Base-by-base conservation (phyloP, 306 rosid genomes). In the Gastrolobium villosum region DNA sequence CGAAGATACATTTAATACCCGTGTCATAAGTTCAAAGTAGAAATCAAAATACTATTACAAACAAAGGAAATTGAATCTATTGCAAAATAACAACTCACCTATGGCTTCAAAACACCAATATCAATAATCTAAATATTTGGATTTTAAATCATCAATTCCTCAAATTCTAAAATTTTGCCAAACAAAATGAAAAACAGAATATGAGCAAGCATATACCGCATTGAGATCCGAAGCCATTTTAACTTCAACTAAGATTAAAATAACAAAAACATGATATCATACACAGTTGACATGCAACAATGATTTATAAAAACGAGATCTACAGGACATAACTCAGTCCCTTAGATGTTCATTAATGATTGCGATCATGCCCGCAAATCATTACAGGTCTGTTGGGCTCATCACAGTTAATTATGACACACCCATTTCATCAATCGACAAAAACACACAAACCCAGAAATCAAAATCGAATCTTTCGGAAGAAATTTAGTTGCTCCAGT, bases 311-410 rank as follows among this genome's bases (percentile, higher is more conserved):
- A 10, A 7, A 14, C 1, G 70, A 64, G 68, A 66, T 50, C 5
- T 20, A 7, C 5, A 35, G 0, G 2, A 7, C 2, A 30, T 7
- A 76, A 86, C 88, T 85, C 89, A 87, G 88, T 85, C 91, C 91
- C 91, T 87, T 89, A 89, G 90, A 87, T 89, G 91, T 89, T 89
- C 84, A 40, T 74, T 78, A 83, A 46, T 0, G 55, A 50, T 70
- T 87, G 88, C 88, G 84, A 89, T 89, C 94, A 87, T 85, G 3
- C 39, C 84, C 84, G 87, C 87, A 87, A 83, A 56, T 89, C 93
- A 89, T 89, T 85, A 87, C 91, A 85, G 89, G 90, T 89, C 88
- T 89, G 88, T 71, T 69, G 87, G 63, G 62, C 87, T 85, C 90
- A 85, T 83, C 91, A 87, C 73, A 32, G 90, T 81, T 26, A 37